Evolutionary conservation across 2,329 filamentous ascomycete species (phyloP).

Genomic region (Lachnellula hyalina): DNA sequence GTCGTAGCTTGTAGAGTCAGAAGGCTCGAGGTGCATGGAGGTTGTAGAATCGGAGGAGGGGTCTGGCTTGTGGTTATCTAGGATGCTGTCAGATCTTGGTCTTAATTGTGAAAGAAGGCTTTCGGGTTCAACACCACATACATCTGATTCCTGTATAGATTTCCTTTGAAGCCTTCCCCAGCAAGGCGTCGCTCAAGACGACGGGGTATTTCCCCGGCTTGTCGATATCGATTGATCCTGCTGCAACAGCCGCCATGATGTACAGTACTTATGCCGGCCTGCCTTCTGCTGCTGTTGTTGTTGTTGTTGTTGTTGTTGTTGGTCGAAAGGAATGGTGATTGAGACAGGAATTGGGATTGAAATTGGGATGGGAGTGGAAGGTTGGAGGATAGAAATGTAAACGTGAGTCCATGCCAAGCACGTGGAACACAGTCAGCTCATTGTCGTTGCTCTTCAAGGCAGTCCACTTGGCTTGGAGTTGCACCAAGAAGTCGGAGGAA

Average conservation of each 20-base stretch:
- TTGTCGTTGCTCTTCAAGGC: no score
- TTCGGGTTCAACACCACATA: constrained; percentile 32
- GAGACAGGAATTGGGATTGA: no score
- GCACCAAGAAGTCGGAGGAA: no score
- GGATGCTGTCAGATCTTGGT: constrained; percentile 11
- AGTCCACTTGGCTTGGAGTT: no score
- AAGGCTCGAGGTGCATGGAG: constrained; percentile 47
- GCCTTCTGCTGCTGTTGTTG: no score
- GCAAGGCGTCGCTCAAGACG: constrained; percentile 56
- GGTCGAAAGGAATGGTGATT: no score
- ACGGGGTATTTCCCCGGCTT: constrained; percentile 58
- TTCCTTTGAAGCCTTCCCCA: constrained; percentile 51
- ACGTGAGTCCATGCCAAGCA: no score
- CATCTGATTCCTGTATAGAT: constrained; percentile 57
- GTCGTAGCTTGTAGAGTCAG: constrained; percentile 39
- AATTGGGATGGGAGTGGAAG: no score
- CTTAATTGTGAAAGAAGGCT: constrained; percentile 23
- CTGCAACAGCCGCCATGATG: constrained; percentile 17
- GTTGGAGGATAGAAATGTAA: no score
- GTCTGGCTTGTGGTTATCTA: constrained; percentile 59
- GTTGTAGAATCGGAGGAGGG: constrained; percentile 40
- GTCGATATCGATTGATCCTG: constrained; percentile 49
- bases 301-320: no score
- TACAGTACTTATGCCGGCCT: background rate
- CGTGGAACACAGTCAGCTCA: no score